A percentile compares a stretch with the other conserved stretches of the same genome.
Conservation (phyloP, 139 green algal species). For the Tetraselmis striata region DNA sequence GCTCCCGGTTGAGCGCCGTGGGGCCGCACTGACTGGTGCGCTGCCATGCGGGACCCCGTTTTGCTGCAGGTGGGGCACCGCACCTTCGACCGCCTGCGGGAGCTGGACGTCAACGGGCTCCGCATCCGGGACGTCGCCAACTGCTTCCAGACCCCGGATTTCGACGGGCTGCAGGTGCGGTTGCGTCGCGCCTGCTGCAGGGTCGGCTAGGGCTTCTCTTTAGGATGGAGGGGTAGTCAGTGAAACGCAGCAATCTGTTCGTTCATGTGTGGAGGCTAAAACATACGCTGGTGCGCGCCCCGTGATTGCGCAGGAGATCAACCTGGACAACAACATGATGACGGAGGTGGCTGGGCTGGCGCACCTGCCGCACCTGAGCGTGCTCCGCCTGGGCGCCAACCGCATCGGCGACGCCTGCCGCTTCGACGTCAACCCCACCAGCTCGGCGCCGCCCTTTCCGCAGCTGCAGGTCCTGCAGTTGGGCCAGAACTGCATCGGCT, state of each 20-base stretch:
- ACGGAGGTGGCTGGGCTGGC: slow-evolving; percentile 27
- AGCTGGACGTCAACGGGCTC: slow-evolving; percentile 48
- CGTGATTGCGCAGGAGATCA: slow-evolving; percentile 45
- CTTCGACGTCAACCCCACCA: slow-evolving; percentile 11
- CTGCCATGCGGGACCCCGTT: too few species aligned
- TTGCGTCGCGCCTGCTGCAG: too few species aligned
- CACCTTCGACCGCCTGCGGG: slow-evolving; percentile 45
- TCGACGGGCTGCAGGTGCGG: slow-evolving; percentile 32
- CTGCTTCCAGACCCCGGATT: slow-evolving; percentile 44
- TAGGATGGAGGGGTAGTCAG: too few species aligned
- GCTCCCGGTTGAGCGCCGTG: background rate
- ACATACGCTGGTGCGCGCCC: too few species aligned
- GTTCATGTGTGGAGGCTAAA: too few species aligned
- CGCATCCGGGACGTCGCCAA: slow-evolving; percentile 39
- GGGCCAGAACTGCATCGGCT: slow-evolving; percentile 41
- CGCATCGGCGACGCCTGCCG: slow-evolving; percentile 35
- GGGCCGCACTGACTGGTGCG: too few species aligned
- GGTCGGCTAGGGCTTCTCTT: too few species aligned
- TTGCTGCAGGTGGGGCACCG: slow-evolving; percentile 43
- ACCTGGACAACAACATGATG: slow-evolving; percentile 55
- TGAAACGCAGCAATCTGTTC: too few species aligned
- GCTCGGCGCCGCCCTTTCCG: background rate
- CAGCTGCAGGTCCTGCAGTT: slow-evolving; percentile 41
- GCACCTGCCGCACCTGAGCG: slow-evolving; percentile 6
- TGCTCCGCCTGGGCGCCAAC: slow-evolving; percentile 42